Evolutionary conservation across 2,329 filamentous ascomycete genomes (phyloP), one percentile per base, ranked within the genome.

Genomic region (Claviceps paspali): DNA sequence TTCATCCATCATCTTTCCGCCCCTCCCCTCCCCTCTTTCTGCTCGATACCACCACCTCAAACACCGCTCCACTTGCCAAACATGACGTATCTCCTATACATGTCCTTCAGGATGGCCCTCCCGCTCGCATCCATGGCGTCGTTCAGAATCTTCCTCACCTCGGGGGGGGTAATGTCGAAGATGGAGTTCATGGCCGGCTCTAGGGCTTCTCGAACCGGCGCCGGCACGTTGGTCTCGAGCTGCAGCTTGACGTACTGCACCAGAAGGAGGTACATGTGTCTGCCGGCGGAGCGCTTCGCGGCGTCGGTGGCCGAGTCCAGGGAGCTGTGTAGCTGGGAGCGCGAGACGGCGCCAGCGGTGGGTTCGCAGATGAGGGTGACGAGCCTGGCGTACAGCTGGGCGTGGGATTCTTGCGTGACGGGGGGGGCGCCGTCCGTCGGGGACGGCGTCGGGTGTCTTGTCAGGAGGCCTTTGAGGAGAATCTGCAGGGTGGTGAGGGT

Each of bases 41-140:
- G 11, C 10, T 14, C 21, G 8, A 14, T 12, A 17, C 32, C 10
- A 5, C 6, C 12, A 6, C 14, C 34, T 44, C 61, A 74, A 18
- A 75, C 63, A 24, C 71, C 72, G 36, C 57, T 73, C 73, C 74
- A 78, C 60, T 75, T 76, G 29, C 73, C 73, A 59, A 76, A 77
- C 54, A 65, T 72, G 50, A 63, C 62, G 51, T 74, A 79, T 52
- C 67, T 61, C 48, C 65, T 70, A 43, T 68, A 76, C 61, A 78
- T 59, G 41, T 69, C 66, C 45, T 62, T 62, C 52, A 77, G 63
- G 21, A 79, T 65, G 1, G 68, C 73, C 42, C 75, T 59, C 6
- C 73, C 74, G 44, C 67, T 70, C 3, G 57, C 61, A 49, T 79
- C 74, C 55, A 79, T 63, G 21, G 62, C 63, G 44, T 79, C 74